Base-by-base conservation (phyloP, 179 eudicot genomes). In the Beta corolliflora region DNA sequence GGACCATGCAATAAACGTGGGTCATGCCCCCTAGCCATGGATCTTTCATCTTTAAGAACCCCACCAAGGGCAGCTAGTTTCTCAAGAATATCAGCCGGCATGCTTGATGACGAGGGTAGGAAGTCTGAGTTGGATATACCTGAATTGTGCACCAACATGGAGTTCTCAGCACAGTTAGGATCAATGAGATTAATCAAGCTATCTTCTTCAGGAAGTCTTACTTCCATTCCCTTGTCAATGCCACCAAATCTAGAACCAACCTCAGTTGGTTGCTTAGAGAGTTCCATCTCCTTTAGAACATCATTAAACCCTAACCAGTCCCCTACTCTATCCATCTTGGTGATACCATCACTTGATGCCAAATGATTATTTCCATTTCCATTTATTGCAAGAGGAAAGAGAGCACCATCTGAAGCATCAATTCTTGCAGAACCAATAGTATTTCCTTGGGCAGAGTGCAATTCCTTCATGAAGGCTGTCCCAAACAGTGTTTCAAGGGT, bases 401-500 rank as follows among this genome's bases (percentile, higher is more conserved):
- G n/a, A 16, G 76, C 80, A 65, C 75, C 79, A 71, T 79, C 88
- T 48, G 48, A 61, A 76, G 46, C 82, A 85, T 91, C 92, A 68
- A 65, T 75, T 79, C 77, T 75, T 31, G 88, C 83, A 85, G 91
- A 80, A 70, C 84, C 91, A 72, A 16, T 80, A 7, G 90, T 71
- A 79, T 83, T 88, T 76, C 87, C 89, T 79, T 91, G 98, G 74
- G 84, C 87, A 71, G 98, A 94, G 58, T 96, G 91, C 84, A 96
- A 88, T 86, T 96, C 98, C 70, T 87, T 90, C 99, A 96, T 96
- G 83, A 96, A 96, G 88, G 99, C 97, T 69, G 91, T 79, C 55
- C 99, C 99, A 83, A 94, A 96, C n/a, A 96, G 91, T 21, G 99
- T 59, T 82, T 96, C 97, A 63, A 96, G 94, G 48, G 98, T 94